Evolutionary conservation across 2,329 filamentous ascomycete species (phyloP), one percentile per base, ranked within the genome.

Genomic region (Corynespora cassiicola): DNA sequence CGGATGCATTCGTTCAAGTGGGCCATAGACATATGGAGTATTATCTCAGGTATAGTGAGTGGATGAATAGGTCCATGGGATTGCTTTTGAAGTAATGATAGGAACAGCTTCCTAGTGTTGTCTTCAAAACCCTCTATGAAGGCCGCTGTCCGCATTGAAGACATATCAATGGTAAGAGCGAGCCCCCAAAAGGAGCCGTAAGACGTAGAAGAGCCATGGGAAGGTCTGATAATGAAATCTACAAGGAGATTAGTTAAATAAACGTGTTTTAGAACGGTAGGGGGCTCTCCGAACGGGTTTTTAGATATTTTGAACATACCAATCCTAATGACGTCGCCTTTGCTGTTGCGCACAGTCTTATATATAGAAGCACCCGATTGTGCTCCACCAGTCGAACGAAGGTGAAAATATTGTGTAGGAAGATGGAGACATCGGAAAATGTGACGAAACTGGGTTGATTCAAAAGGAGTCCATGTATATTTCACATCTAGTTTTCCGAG

Each of bases 331-430:
- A 44, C 26, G n/a, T 33, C 28, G 12, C 40, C 40, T 8, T 30
- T 10, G 14, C 11, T n/a, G 17, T 44, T 31, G 10, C 25, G 21
- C 19, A 16, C 14, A 3, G 26, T 44, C 5, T 16, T 10, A 26
- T 25, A 44, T 5, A 25, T 29, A 11, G 10, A 15, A 8, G 21
- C 40, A 19, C 36, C 36, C 17, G 19, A 27, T 12, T 39, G 22
- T 15, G 24, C 14, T n/a, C 36, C 36, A 7, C 29, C 30, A 5
- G 5, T 39, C 10, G 23, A 26, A 7, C 40, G 35, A 11, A 44
- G 7, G 18, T 44, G 29, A 16, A 44, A 31, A 23, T 44, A 44
- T 15, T 44, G 35, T 12, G 11, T 18, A 11, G 35, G 36, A 8
- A 44, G 24, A 9, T 26, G 10, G 17, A 44, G 19, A 4, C 17